Evolutionary conservation across 2,329 filamentous ascomycete genomes (phyloP).

Genomic region (Penicillium hordei): DNA sequence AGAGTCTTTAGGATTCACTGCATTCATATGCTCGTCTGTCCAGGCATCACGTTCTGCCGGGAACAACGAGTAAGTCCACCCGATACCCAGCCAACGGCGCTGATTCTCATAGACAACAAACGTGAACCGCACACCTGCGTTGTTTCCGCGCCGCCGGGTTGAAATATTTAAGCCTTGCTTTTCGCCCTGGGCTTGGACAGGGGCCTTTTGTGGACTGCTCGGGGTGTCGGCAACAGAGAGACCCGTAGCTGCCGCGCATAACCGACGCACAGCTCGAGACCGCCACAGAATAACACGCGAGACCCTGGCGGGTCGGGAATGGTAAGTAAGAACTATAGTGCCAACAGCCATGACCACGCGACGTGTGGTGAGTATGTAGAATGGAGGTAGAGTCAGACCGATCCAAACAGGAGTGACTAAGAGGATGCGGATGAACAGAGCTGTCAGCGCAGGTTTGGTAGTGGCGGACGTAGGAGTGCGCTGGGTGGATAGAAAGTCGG

Average conservation of each 20-base stretch:
- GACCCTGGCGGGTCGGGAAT: constrained; percentile 81
- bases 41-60: constrained; percentile 86
- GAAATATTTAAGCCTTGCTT: constrained; percentile 51
- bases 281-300: constrained; percentile 88
- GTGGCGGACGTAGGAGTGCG: constrained; percentile 87
- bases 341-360: constrained; percentile 82
- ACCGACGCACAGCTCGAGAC: constrained; percentile 69
- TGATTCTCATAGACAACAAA: constrained; percentile 98
- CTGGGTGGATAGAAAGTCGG: constrained; percentile 90
- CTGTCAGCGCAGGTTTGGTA: constrained; percentile 83
- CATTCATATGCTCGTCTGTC: constrained; percentile 93
- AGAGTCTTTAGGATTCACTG: constrained; percentile 70
- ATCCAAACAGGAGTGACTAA: constrained; percentile 89
- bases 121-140: constrained; percentile 87
- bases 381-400: constrained; percentile 73
- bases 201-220: constrained; percentile 29
- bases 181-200: constrained; percentile 46
- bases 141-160: constrained; percentile 46
- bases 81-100: constrained; percentile 87
- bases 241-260: constrained; percentile 74
- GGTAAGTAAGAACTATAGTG: constrained; percentile 85
- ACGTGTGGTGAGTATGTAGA: constrained; percentile 81
- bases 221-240: constrained; percentile 60
- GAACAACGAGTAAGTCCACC: constrained; percentile 90
- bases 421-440: constrained; percentile 83